These are phyloP conservation scores for Solanum hybrid DNA, from an alignment of 305 asterid species.

Conservation along the genomic window DNA sequence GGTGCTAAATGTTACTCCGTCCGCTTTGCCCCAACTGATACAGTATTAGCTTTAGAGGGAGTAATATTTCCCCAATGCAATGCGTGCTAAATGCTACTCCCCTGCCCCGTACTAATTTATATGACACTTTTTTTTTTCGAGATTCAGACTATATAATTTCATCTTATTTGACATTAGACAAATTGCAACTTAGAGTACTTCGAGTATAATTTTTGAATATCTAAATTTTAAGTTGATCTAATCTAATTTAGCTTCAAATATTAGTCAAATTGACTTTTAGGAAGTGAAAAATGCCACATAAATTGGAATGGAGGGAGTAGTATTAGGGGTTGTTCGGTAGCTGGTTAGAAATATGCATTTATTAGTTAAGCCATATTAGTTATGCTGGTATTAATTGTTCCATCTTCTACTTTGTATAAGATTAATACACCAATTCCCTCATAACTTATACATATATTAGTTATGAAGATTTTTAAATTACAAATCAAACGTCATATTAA, in stretches of 20 bases:
- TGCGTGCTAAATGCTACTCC: neutral
- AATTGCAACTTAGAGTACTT: neutral
- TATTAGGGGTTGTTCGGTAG: neutral
- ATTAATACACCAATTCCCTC: neutral
- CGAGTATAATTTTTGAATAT: neutral
- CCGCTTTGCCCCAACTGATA: neutral
- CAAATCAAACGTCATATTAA: neutral
- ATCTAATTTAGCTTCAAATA: neutral
- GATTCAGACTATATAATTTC: neutral
- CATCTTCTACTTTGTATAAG: neutral
- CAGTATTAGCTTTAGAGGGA: neutral
- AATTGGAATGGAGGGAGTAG: neutral
- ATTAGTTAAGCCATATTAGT: neutral
- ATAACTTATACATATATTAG: neutral
- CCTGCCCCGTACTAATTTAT: neutral
- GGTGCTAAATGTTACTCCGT: neutral
- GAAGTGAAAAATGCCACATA: neutral
- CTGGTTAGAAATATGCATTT: neutral
- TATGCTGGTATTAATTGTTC: neutral
- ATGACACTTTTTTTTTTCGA: neutral
- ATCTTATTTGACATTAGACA: neutral
- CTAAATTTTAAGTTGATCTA: neutral
- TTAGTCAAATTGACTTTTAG: neutral
- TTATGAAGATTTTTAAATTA: neutral
- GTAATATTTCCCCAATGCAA: neutral